phyloP scores from a whole-genome alignment of 176 grass and related monocot species.

The Pharus latifolius region DNA sequence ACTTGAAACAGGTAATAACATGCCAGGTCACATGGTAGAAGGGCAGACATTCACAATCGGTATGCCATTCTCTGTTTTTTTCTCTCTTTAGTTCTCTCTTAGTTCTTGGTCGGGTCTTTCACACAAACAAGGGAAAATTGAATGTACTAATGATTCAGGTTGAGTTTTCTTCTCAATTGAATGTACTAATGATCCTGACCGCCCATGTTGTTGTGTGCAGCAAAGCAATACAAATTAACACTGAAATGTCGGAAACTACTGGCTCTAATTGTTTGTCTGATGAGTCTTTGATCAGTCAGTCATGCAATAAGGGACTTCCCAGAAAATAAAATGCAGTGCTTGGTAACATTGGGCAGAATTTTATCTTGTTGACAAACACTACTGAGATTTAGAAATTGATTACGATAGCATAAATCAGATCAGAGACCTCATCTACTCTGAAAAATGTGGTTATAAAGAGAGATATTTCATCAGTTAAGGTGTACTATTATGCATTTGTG shows the following conservation, averaged over 20 bases:
- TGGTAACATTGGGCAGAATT: too few relatives aligned
- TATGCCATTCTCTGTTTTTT: not conserved
- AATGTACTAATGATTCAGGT: not conserved
- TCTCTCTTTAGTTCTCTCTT: not conserved
- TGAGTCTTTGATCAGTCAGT: too few relatives aligned
- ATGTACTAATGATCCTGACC: not conserved
- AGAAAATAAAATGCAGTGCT: too few relatives aligned
- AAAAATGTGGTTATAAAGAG: too few relatives aligned
- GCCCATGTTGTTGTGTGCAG: not conserved
- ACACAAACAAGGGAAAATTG: not conserved
- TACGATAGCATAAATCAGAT: too few relatives aligned
- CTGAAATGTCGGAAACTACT: not conserved
- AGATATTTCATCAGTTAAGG: too few relatives aligned
- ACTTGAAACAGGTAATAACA: conserved; percentile 59
- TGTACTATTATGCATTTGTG: too few relatives aligned
- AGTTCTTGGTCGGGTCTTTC: not conserved
- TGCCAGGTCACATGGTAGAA: conserved; percentile 67
- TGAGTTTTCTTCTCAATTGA: not conserved
- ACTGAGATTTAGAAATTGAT: too few relatives aligned
- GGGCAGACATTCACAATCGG: conserved; percentile 95
- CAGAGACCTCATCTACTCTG: too few relatives aligned
- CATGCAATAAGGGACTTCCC: too few relatives aligned
- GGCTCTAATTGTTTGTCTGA: too few relatives aligned
- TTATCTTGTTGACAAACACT: too few relatives aligned
- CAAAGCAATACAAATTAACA: not conserved